phyloP scores from a whole-genome alignment of 2,329 filamentous ascomycete species.

The Phaeosphaeria sp. region DNA sequence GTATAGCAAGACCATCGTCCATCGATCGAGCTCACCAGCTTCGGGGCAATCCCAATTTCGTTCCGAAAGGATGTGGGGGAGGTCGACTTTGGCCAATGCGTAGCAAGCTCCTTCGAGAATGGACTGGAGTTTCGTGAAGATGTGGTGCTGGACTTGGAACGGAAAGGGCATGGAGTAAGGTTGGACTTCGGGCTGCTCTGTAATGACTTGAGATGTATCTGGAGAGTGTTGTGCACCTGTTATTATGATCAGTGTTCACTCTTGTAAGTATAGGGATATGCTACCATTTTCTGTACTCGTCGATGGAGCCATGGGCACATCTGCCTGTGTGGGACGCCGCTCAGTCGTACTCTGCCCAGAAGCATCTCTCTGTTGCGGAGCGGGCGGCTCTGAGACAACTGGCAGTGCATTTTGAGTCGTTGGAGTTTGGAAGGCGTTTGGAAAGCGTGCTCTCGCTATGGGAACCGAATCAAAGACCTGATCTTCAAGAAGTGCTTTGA shows the following conservation, averaged over 20 bases:
- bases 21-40: background rate
- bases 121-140: background rate
- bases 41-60: background rate
- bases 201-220: too few species aligned
- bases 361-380: background rate
- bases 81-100: background rate
- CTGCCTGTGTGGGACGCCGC: too few species aligned
- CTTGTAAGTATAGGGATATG: too few species aligned
- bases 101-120: background rate
- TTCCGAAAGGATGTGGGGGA: background rate
- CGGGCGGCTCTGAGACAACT: background rate
- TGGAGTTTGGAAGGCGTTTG: background rate
- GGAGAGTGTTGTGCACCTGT: too few species aligned
- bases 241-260: too few species aligned
- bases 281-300: too few species aligned
- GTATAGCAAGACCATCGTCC: background rate
- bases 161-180: background rate
- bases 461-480: background rate
- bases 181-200: background rate
- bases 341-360: background rate
- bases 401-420: background rate
- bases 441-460: background rate
- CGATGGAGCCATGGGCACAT: too few species aligned
- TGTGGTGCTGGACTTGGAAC: background rate
- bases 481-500: background rate